Conservation (phyloP, 139 green algal species). For the Desmodesmus armatus region DNA sequence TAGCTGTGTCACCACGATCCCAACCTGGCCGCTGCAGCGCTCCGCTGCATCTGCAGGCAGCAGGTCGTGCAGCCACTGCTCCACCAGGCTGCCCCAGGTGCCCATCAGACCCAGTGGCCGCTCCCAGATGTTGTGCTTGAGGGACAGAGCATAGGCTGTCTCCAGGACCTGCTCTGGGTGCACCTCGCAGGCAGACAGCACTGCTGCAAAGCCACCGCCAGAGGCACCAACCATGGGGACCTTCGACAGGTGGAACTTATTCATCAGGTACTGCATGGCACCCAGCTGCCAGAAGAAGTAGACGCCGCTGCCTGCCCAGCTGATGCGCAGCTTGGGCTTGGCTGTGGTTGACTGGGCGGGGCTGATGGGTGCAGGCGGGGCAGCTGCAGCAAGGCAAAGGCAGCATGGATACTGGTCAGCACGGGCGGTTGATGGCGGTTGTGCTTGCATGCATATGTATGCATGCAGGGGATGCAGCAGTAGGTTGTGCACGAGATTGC, state of each 20-base stretch:
- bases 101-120: slow-evolving; percentile 59
- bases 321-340: slow-evolving; percentile 29
- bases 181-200: slow-evolving; percentile 59
- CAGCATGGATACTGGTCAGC: neutral
- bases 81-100: slow-evolving; percentile 57
- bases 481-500: neutral
- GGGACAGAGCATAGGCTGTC: slow-evolving; percentile 58
- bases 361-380: no score
- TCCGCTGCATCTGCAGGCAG: slow-evolving; percentile 60
- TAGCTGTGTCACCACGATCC: slow-evolving; percentile 45
- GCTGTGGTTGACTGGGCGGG: no score
- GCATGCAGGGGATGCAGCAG: neutral
- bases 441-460: slow-evolving; percentile 22
- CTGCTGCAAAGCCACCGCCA: slow-evolving; percentile 60
- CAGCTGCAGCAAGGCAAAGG: neutral
- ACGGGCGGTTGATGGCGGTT: neutral
- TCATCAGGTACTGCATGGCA: slow-evolving; percentile 67
- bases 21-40: slow-evolving; percentile 38
- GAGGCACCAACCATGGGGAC: slow-evolving; percentile 65
- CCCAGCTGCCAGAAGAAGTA: slow-evolving; percentile 57
- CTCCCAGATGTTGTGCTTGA: slow-evolving; percentile 66
- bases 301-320: slow-evolving; percentile 47
- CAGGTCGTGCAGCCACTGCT: slow-evolving; percentile 69
- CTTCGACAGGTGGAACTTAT: slow-evolving; percentile 63
- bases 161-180: slow-evolving; percentile 54